Evolutionary conservation across 225 moss, liverwort and hornwort species (phyloP).

Genomic region (Physcomitrellopsis africana): DNA sequence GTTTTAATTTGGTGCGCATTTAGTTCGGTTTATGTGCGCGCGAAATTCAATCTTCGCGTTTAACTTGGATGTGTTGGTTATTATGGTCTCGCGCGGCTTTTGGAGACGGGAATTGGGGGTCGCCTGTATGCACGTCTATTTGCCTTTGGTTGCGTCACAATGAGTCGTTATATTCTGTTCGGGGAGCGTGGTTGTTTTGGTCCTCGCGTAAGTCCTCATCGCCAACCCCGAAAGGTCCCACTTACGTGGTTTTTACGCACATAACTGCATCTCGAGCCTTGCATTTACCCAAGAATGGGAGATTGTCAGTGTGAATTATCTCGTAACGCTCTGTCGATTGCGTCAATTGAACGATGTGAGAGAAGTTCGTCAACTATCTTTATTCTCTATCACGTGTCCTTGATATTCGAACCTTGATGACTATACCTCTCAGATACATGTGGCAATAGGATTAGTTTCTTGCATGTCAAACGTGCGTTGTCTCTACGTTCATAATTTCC

Average conservation of each 20-base stretch:
- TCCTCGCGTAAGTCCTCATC: background rate
- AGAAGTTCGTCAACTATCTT: background rate
- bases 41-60: constrained; percentile 11
- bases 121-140: background rate
- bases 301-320: constrained; percentile 18
- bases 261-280: constrained; percentile 28
- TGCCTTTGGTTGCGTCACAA: constrained; percentile 22
- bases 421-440: background rate
- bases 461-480: too few relatives aligned
- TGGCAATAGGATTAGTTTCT: too few relatives aligned
- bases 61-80: background rate
- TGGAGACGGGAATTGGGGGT: background rate
- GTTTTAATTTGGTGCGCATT: constrained; percentile 10
- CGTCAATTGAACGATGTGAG: background rate
- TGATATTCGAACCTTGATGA: background rate
- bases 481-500: too few relatives aligned
- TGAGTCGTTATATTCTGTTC: background rate
- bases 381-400: background rate
- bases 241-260: constrained; percentile 32
- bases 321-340: background rate
- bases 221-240: background rate
- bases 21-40: background rate
- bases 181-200: constrained; percentile 4
- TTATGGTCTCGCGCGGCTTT: background rate
- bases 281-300: constrained; percentile 26